phyloP scores from a whole-genome alignment of 805 yeast species.

The Candida patagonica region DNA sequence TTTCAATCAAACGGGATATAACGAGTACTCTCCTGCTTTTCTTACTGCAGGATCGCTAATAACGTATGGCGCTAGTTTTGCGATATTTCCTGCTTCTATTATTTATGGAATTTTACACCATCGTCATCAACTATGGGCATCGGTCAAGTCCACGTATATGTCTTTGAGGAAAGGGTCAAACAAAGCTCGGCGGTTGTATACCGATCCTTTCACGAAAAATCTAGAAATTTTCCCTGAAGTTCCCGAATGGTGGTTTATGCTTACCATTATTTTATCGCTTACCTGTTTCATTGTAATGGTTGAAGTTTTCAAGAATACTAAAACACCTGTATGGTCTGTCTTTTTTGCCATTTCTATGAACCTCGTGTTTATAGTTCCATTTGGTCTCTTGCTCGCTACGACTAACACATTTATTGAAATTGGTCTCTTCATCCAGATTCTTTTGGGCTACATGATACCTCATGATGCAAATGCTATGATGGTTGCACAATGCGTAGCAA shows the following conservation, averaged over 20 bases:
- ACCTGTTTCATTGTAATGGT: constrained; percentile 36
- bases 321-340: constrained; percentile 54
- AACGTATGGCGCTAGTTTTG: constrained; percentile 53
- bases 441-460: constrained; percentile 59
- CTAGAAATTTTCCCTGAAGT: constrained; percentile 53
- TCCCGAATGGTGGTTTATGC: constrained; percentile 67
- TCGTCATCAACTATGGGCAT: neutral
- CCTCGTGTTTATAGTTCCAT: constrained; percentile 50
- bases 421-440: constrained; percentile 53
- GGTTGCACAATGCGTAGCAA: constrained; percentile 37
- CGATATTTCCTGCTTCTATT: constrained; percentile 47
- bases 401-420: constrained; percentile 51
- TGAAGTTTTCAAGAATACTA: constrained; percentile 31
- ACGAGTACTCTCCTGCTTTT: constrained; percentile 47
- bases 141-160: constrained; percentile 3
- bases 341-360: constrained; percentile 48
- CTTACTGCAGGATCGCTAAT: constrained; percentile 50
- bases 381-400: constrained; percentile 49
- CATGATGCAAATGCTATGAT: constrained; percentile 48
- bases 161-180: constrained; percentile 5
- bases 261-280: constrained; percentile 36
- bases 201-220: constrained; percentile 24
- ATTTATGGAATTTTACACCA: constrained; percentile 28
- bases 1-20: constrained; percentile 38
- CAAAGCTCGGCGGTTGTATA: constrained; percentile 20